Percentiles rank a stretch among this genome's conserved stretches.
Conservation (phyloP, 1,139 yeast genomes). For the Pichia sp. region DNA sequence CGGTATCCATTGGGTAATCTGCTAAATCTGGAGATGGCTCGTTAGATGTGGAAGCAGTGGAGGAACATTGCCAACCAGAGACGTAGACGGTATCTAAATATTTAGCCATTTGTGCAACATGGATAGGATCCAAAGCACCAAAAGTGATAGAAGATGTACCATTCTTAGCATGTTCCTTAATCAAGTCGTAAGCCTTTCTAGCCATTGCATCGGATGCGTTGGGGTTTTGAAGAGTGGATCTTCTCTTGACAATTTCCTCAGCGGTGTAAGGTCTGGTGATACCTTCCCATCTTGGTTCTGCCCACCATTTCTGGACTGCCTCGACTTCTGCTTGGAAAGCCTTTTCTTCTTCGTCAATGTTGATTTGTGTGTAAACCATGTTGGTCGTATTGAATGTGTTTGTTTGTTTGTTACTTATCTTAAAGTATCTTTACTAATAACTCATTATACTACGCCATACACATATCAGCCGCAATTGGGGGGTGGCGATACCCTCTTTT, state of each 20-base stretch:
- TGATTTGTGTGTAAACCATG: conserved; percentile 39
- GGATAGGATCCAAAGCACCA: conserved; percentile 96
- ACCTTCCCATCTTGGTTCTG: conserved; percentile 81
- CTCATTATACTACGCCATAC: too few relatives aligned
- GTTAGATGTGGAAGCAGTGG: conserved; percentile 94
- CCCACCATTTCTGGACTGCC: conserved; percentile 85
- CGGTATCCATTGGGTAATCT: conserved; percentile 98
- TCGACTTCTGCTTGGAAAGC: conserved; percentile 63
- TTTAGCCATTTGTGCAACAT: conserved; percentile 94
- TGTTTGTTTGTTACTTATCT: background rate
- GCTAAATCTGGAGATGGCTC: conserved; percentile 99
- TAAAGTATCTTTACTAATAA: too few relatives aligned
- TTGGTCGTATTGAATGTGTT: too few relatives aligned
- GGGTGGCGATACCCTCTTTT: too few relatives aligned
- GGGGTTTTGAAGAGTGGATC: conserved; percentile 59
- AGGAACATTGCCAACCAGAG: conserved; percentile 98
- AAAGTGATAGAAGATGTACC: conserved; percentile 83
- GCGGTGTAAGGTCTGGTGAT: conserved; percentile 88
- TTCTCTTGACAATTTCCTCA: conserved; percentile 82
- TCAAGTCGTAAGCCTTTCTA: conserved; percentile 64
- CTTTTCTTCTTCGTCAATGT: conserved; percentile 54
- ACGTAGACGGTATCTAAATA: conserved; percentile 89
- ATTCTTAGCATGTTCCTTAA: conserved; percentile 65
- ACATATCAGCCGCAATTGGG: too few relatives aligned
- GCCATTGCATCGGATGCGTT: conserved; percentile 82